Percentiles rank a stretch among this genome's conserved stretches.
phyloP scores from a whole-genome alignment of 2,329 filamentous ascomycete species.

The Tolypocladium ovalisporum region DNA sequence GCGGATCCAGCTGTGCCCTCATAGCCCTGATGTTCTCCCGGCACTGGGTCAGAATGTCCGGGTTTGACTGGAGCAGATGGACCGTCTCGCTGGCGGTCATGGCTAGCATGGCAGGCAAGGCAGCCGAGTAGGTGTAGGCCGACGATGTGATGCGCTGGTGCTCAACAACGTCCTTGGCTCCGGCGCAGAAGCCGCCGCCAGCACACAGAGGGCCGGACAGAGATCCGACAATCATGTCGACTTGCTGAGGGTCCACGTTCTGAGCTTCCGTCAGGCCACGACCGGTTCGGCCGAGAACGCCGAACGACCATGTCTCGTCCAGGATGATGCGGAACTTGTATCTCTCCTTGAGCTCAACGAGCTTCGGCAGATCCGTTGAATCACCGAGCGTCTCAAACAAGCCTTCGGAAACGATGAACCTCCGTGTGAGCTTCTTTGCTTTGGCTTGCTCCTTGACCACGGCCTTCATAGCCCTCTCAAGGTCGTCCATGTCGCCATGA shows the following conservation, averaged over 20 bases:
- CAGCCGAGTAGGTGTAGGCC: slow-evolving; percentile 92
- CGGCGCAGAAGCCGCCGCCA: slow-evolving; percentile 92
- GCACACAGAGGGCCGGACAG: slow-evolving; percentile 83
- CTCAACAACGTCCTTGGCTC: slow-evolving; percentile 81
- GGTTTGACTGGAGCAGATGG: slow-evolving; percentile 73
- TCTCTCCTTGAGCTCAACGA: slow-evolving; percentile 87
- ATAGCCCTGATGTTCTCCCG: slow-evolving; percentile 81
- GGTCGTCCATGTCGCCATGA: slow-evolving; percentile 90
- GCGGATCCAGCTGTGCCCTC: slow-evolving; percentile 77
- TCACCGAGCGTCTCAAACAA: slow-evolving; percentile 88
- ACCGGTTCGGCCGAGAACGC: slow-evolving; percentile 82
- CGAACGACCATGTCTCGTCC: slow-evolving; percentile 96
- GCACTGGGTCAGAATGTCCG: slow-evolving; percentile 67
- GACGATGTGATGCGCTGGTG: slow-evolving; percentile 91
- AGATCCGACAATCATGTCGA: slow-evolving; percentile 96
- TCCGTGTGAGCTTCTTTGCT: slow-evolving; percentile 76
- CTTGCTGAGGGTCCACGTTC: slow-evolving; percentile 83
- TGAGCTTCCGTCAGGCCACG: slow-evolving; percentile 91
- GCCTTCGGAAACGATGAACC: slow-evolving; percentile 94
- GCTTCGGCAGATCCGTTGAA: slow-evolving; percentile 69
- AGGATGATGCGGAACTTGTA: slow-evolving; percentile 98
- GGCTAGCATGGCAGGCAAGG: slow-evolving; percentile 82
- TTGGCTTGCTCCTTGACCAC: slow-evolving; percentile 78
- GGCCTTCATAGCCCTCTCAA: slow-evolving; percentile 75
- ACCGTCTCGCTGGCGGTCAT: slow-evolving; percentile 94